Evolutionary conservation across 257 asterid species (phyloP), one percentile per base, ranked within the genome.

Genomic region (Forsythia suspensa): DNA sequence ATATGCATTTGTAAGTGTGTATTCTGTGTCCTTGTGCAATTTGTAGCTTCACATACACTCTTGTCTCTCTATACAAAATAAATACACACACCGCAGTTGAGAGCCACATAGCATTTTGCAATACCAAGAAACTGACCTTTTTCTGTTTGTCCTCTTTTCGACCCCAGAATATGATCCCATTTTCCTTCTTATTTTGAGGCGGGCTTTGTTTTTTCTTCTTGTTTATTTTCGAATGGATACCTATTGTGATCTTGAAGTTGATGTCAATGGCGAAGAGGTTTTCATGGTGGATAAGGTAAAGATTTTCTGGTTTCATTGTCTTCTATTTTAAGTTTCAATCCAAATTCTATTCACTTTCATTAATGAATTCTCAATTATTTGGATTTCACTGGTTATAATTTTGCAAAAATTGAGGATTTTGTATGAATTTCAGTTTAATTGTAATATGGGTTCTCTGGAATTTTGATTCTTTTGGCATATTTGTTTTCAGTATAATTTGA

Each of bases 181-280:
- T 70, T 75, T 76, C 72, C 80, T 72, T 71, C 81, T 89, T 84
- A 73, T 77, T 86, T 84, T 87, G 80, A 83, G 83, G 87, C 82
- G 88, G 89, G 84, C 20, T 76, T 51, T 66, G 44, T 70, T n/a
- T 6, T 40, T 74, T 52, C 38, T 37, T 61, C 65, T 43, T 79
- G 34, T 44, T 70, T 78, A 39, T 34, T 84, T 76, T 43, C 82
- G 83, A 36, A 91, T 94, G 98, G 95, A 84, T 73, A 88, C 73
- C 63, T 71, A 78, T 79, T 86, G 85, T 80, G 82, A 87, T 84
- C 98, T 94, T 84, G 92, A 90, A 82, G 95, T 94, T 84, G 97
- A 94, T 84, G 94, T 94, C 79, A 94, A 92, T 87, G 98, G 98
- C 57, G 96, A 92, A 86, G 91, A 90, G 87, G 65, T 86, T 81